Evolutionary conservation across 2,329 filamentous ascomycete species (phyloP).

Genomic region (Aspergillus aculeatus): DNA sequence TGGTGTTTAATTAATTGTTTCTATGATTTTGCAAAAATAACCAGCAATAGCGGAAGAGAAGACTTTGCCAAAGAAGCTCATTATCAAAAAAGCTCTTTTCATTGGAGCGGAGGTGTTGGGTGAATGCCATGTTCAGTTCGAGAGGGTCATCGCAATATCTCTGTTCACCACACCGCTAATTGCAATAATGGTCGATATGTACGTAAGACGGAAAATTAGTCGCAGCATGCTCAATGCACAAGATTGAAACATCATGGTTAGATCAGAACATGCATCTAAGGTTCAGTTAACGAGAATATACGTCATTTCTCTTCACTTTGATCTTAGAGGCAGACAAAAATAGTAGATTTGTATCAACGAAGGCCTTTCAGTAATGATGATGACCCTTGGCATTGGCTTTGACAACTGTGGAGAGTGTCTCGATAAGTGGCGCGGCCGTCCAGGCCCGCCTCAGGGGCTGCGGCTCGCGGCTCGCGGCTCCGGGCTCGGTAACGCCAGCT

Average conservation of each 20-base stretch:
- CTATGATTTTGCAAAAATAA: no score
- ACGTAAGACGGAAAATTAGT: background rate
- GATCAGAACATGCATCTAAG: no score
- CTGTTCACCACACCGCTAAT: background rate
- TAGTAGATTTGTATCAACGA: background rate
- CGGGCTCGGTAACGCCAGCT: conserved; percentile 29
- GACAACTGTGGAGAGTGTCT: conserved; percentile 20
- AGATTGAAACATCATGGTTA: no score
- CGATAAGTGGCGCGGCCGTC: conserved; percentile 25
- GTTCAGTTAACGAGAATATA: background rate
- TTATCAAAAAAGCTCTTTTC: background rate
- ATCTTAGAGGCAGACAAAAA: background rate
- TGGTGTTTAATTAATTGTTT: no score
- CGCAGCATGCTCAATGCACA: background rate
- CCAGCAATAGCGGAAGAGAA: background rate
- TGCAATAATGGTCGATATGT: background rate
- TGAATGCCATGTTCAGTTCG: background rate
- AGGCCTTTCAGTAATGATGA: background rate
- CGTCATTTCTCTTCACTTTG: background rate
- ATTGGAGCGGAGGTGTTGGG: no score
- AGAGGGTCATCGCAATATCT: background rate
- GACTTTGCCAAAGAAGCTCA: background rate
- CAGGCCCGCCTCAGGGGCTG: conserved; percentile 30
- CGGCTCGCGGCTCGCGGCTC: conserved; percentile 12
- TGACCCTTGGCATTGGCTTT: conserved; percentile 19